Conservation (phyloP, 2,329 filamentous ascomycete genomes). For the Colletotrichum sp. region DNA sequence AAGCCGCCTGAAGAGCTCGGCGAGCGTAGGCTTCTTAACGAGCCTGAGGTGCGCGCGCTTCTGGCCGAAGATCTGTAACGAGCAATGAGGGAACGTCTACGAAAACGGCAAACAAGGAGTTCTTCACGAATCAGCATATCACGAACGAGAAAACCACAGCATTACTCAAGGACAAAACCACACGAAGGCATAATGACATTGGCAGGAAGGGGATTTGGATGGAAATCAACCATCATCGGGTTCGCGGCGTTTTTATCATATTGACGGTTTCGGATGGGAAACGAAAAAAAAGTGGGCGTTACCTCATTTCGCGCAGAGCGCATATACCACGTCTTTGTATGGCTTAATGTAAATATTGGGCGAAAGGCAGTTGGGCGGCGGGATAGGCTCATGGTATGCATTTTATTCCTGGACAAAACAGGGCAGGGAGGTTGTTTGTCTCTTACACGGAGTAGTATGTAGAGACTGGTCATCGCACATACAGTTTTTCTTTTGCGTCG, state of each 20-base stretch:
- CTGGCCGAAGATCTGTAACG: constrained; percentile 46
- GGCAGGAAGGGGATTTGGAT: background rate
- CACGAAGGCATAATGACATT: constrained; percentile 12
- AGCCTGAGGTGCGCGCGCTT: constrained; percentile 56
- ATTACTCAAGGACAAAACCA: constrained; percentile 3
- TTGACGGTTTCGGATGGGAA: background rate
- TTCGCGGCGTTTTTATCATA: constrained; percentile 12
- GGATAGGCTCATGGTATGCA: background rate
- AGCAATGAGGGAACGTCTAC: background rate
- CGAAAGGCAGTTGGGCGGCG: background rate
- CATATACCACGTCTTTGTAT: constrained; percentile 19
- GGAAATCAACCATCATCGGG: background rate
- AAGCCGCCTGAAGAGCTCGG: constrained; percentile 79
- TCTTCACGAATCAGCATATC: constrained; percentile 12
- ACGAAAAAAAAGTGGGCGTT: constrained; percentile 11
- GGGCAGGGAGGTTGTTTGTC: background rate
- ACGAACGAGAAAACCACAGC: constrained; percentile 11
- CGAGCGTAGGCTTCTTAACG: constrained; percentile 73
- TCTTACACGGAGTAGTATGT: background rate
- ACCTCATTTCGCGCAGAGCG: constrained; percentile 5
- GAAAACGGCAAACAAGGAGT: background rate
- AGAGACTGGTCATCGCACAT: background rate
- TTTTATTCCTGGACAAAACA: background rate
- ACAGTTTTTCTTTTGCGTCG: background rate
- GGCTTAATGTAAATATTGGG: constrained; percentile 17